A percentile compares a stretch with the other conserved stretches of the same genome.
Evolutionary conservation across 306 rosid genomes (phyloP).

Genomic region (Trifolium repens): DNA sequence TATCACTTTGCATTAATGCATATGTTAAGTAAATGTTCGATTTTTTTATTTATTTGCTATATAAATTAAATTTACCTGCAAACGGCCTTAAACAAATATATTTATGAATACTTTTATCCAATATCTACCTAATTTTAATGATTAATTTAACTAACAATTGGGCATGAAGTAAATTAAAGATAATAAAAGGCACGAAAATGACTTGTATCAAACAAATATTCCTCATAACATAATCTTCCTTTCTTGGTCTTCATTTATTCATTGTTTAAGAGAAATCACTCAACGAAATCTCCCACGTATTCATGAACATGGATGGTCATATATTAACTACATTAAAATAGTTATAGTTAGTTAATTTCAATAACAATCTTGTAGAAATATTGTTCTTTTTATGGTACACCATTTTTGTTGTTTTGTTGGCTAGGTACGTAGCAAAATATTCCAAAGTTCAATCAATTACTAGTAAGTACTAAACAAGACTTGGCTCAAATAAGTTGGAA

Average conservation of each 20-base stretch:
- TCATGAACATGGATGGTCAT: conserved; percentile 38
- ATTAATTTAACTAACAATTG: conserved; percentile 35
- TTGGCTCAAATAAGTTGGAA: background rate
- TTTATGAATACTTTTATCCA: background rate
- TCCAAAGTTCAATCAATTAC: background rate
- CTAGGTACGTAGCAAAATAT: background rate
- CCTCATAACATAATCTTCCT: conserved; percentile 43
- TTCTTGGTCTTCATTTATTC: conserved; percentile 44
- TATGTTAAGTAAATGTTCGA: too few species aligned
- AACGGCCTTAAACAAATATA: background rate
- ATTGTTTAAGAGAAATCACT: conserved; percentile 31
- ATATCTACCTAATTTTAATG: conserved; percentile 33
- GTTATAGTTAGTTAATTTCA: background rate
- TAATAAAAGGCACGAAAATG: conserved; percentile 43
- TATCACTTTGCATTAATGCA: too few species aligned
- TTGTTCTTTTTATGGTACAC: background rate
- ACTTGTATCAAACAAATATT: conserved; percentile 44
- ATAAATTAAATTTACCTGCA: too few species aligned
- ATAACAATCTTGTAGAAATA: background rate
- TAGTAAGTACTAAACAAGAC: background rate
- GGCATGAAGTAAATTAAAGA: conserved; percentile 35
- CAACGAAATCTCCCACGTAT: background rate
- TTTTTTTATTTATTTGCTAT: too few species aligned
- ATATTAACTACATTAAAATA: conserved; percentile 38
- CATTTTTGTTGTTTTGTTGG: conserved; percentile 4